A percentile compares a stretch with the other conserved stretches of the same genome.
phyloP scores from a whole-genome alignment of 2,329 filamentous ascomycete species.

The Aspergillus phoenicis region DNA sequence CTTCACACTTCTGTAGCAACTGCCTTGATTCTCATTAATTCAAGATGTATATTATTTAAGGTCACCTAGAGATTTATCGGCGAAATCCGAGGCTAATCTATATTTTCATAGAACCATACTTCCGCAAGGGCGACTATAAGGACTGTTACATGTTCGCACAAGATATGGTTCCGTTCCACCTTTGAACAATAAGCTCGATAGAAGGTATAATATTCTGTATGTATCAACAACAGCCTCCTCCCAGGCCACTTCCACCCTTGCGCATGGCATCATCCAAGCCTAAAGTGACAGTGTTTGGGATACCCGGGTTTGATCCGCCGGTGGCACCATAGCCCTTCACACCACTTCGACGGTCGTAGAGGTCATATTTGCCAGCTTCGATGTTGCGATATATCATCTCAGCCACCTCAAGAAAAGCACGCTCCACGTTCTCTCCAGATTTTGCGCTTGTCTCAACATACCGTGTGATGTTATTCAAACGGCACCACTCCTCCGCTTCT shows the following conservation, averaged over 20 bases:
- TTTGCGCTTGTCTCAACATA: slow-evolving; percentile 98
- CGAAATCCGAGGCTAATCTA: too few relatives aligned
- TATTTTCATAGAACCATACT: too few relatives aligned
- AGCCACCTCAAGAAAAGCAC: slow-evolving; percentile 88
- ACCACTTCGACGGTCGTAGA: slow-evolving; percentile 88
- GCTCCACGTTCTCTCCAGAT: slow-evolving; percentile 90
- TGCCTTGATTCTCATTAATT: too few relatives aligned
- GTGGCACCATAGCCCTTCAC: slow-evolving; percentile 68
- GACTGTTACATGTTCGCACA: neutral
- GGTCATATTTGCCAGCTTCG: slow-evolving; percentile 88
- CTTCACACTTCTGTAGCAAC: too few relatives aligned
- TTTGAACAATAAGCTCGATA: neutral
- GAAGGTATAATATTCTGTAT: neutral
- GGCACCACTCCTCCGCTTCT: slow-evolving; percentile 90
- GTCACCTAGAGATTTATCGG: too few relatives aligned
- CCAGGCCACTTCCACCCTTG: slow-evolving; percentile 41
- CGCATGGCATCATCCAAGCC: slow-evolving; percentile 53
- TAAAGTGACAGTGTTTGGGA: slow-evolving; percentile 47
- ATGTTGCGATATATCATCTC: slow-evolving; percentile 97
- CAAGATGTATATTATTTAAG: too few relatives aligned
- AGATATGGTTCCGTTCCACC: neutral
- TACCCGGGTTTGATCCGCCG: slow-evolving; percentile 36
- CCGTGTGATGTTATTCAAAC: slow-evolving; percentile 79
- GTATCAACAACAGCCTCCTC: slow-evolving; percentile 40
- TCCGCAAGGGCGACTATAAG: too few relatives aligned